Evolutionary conservation across 2,329 filamentous ascomycete genomes (phyloP).

Genomic region (Phaeosphaeriaceae sp.): DNA sequence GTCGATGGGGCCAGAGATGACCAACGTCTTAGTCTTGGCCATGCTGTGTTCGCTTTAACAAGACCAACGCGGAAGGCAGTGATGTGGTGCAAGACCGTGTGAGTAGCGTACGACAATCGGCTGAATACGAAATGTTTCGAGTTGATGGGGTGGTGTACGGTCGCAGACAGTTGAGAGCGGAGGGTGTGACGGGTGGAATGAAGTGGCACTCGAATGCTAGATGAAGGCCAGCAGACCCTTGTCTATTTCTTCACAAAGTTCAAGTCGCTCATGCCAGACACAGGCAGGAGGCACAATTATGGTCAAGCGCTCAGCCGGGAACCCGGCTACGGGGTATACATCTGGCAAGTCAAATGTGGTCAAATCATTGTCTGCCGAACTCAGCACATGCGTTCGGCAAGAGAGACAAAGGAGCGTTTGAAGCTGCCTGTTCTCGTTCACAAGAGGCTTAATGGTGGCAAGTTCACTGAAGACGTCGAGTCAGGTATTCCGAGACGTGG

Average conservation of each 20-base stretch:
- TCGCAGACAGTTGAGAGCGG: constrained; percentile 3
- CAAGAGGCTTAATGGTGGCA: constrained; percentile 30
- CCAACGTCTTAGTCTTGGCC: constrained; percentile 29
- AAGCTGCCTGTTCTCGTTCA: constrained; percentile 13
- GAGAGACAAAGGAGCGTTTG: constrained; percentile 13
- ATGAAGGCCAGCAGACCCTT: background rate
- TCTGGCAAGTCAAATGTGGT: constrained; percentile 11
- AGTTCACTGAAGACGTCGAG: constrained; percentile 12
- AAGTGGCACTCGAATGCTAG: background rate
- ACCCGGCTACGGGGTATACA: constrained; percentile 4
- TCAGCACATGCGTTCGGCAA: constrained; percentile 24
- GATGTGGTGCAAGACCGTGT: constrained; percentile 10
- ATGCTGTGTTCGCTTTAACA: constrained; percentile 15
- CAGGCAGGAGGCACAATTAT: constrained; percentile 13
- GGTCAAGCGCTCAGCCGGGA: constrained; percentile 11
- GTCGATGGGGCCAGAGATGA: constrained; percentile 43
- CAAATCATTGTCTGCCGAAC: constrained; percentile 14
- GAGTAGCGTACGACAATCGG: constrained; percentile 15
- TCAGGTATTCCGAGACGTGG: constrained; percentile 28
- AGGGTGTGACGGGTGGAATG: constrained; percentile 7
- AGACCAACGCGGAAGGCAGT: constrained; percentile 6
- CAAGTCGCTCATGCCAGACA: constrained; percentile 11
- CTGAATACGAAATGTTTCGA: constrained; percentile 30
- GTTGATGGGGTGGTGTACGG: constrained; percentile 12
- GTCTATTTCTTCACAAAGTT: constrained; percentile 5